Percentiles rank a stretch among this genome's conserved stretches.
These are phyloP conservation scores for Colletotrichum viniferum DNA, from an alignment of 2,329 filamentous ascomycete genomes.

Conservation along the genomic window DNA sequence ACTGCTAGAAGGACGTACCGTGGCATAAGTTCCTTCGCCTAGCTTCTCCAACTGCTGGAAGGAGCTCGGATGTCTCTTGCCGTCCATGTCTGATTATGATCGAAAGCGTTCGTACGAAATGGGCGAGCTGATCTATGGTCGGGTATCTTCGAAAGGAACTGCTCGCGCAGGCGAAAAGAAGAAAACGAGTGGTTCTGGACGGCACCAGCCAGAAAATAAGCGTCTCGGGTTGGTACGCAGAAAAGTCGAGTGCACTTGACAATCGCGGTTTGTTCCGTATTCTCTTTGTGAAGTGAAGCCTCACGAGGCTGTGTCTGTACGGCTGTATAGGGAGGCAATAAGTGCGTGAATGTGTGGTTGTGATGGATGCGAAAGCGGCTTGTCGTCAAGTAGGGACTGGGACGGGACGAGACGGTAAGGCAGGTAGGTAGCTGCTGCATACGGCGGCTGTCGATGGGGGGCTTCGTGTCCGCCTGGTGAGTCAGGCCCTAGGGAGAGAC, in stretches of 20 bases:
- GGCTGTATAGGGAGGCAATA: not conserved
- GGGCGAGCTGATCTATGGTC: not conserved
- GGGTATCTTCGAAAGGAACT: not conserved
- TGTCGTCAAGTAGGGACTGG: not conserved
- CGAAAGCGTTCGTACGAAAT: not conserved
- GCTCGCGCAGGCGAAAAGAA: not conserved
- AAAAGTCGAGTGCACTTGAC: not conserved
- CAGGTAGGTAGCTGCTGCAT: not conserved
- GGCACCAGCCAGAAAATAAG: not conserved
- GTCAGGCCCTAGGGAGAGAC: not conserved
- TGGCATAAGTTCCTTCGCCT: constrained; percentile 98
- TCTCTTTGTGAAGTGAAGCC: not conserved
- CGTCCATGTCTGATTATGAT: constrained; percentile 71
- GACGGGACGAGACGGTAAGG: not conserved
- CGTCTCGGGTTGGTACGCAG: not conserved
- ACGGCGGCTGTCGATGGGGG: not conserved
- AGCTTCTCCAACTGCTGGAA: constrained; percentile 99
- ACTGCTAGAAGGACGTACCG: constrained; percentile 61
- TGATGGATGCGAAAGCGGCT: not conserved
- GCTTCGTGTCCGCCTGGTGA: not conserved
- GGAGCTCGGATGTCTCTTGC: constrained; percentile 89
- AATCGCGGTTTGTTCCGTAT: not conserved
- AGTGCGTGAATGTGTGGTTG: not conserved
- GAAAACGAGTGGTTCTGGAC: not conserved
- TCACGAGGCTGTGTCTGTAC: not conserved